These are phyloP conservation scores for Xylaria multiplex DNA, from an alignment of 2,329 filamentous ascomycete species.

Conservation along the genomic window DNA sequence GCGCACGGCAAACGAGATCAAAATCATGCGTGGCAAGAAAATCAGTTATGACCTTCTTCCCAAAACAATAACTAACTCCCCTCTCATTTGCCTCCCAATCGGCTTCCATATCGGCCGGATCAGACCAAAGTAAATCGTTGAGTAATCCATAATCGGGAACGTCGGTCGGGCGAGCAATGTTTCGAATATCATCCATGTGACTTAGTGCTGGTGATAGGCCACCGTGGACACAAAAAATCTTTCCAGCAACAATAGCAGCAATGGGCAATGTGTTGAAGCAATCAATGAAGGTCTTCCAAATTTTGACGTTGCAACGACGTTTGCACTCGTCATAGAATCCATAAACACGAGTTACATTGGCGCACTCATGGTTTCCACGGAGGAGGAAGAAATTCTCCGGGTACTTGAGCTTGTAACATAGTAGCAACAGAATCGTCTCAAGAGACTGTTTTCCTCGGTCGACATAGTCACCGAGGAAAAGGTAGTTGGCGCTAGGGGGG, in stretches of 20 bases:
- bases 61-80: slow-evolving; percentile 98
- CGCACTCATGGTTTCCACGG: slow-evolving; percentile 98
- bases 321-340: slow-evolving; percentile 99
- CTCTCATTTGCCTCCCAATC: slow-evolving; percentile 98
- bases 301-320: slow-evolving; percentile 98
- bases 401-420: slow-evolving; percentile 99
- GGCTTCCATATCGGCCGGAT: slow-evolving; percentile 96
- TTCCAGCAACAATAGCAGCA: slow-evolving; percentile 98
- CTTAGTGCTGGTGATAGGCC: slow-evolving; percentile 90
- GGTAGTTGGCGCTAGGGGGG: slow-evolving; percentile 88
- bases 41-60: slow-evolving; percentile 97
- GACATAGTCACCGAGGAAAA: slow-evolving; percentile 98
- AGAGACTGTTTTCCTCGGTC: slow-evolving; percentile 99
- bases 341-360: slow-evolving; percentile 98
- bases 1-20: slow-evolving; percentile 93
- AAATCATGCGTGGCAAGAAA: slow-evolving; percentile 96
- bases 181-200: slow-evolving; percentile 98
- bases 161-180: slow-evolving; percentile 94
- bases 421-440: slow-evolving; percentile 95
- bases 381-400: slow-evolving; percentile 99
- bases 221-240: slow-evolving; percentile 98
- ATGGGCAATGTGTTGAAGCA: slow-evolving; percentile 99
- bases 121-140: slow-evolving; percentile 96
- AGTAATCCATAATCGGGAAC: slow-evolving; percentile 96
- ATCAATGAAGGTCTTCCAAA: slow-evolving; percentile 99